These are phyloP conservation scores for Diplodia seriata DNA, from an alignment of 2,329 filamentous ascomycete genomes.

Conservation along the genomic window DNA sequence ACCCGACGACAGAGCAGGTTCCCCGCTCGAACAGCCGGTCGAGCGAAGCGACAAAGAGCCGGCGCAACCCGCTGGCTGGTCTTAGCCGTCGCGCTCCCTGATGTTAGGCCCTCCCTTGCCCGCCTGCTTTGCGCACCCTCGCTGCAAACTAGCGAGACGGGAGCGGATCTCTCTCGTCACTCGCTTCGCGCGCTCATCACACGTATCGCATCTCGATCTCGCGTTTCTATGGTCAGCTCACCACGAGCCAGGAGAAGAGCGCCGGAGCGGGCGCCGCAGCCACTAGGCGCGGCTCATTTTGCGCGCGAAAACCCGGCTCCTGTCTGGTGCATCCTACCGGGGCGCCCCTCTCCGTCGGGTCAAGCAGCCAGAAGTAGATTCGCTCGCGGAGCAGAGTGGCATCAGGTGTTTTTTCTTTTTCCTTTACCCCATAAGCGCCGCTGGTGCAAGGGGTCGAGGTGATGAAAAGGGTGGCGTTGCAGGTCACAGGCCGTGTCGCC, in stretches of 20 bases:
- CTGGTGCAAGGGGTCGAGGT: not conserved
- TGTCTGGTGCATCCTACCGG: not conserved
- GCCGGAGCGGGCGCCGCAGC: not conserved
- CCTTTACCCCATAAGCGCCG: constrained; percentile 4
- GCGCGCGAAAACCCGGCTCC: not conserved
- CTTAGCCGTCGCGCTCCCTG: not conserved
- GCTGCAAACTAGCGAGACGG: not conserved
- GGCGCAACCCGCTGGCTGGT: not conserved
- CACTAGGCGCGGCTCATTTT: not conserved
- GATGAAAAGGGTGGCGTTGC: not conserved
- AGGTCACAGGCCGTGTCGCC: not conserved
- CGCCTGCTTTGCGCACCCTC: not conserved
- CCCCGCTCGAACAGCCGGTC: not conserved
- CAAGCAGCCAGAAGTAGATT: not conserved
- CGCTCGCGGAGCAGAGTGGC: not conserved
- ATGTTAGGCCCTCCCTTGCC: not conserved
- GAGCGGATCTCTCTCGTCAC: not conserved
- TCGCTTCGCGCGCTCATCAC: not conserved
- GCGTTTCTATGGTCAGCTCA: not conserved
- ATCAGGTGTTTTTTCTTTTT: not conserved
- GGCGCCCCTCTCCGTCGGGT: constrained; percentile 1
- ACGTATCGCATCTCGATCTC: not conserved
- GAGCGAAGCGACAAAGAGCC: not conserved
- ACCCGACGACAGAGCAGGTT: constrained; percentile 14
- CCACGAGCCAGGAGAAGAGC: not conserved